Percentiles rank a stretch among this genome's conserved stretches.
phyloP scores from a whole-genome alignment of 1,284 basidiomycete species.

The Gymnopus androsaceus region DNA sequence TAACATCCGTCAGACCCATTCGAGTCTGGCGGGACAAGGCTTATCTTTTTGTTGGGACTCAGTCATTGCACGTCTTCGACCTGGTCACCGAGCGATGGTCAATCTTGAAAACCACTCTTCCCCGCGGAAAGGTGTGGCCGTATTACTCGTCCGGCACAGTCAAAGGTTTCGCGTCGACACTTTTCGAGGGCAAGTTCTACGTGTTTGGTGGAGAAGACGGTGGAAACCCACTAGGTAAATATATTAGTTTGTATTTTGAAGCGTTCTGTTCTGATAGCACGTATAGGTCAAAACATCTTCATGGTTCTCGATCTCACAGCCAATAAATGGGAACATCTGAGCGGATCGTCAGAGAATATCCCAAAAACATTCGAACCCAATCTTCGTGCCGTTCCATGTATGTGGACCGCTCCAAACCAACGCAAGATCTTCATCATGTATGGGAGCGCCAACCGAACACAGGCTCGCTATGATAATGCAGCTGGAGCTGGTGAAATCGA shows the following conservation, averaged over 20 bases:
- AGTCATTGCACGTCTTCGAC: slow-evolving; percentile 9
- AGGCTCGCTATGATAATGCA: background rate
- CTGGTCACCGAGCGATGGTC: slow-evolving; percentile 8
- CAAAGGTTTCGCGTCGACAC: background rate
- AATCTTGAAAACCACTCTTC: background rate
- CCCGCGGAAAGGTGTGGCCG: slow-evolving; percentile 1
- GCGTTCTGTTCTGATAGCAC: background rate
- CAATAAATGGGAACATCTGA: slow-evolving; percentile 14
- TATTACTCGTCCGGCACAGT: background rate
- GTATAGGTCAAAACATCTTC: slow-evolving; percentile 15
- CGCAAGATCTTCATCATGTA: slow-evolving; percentile 14
- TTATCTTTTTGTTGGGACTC: slow-evolving; percentile 5
- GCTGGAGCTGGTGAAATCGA: slow-evolving; percentile 9
- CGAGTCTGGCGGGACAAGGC: slow-evolving; percentile 10
- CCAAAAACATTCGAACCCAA: slow-evolving; percentile 12
- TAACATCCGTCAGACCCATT: slow-evolving; percentile 3
- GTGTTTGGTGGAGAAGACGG: slow-evolving; percentile 16
- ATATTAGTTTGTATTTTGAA: background rate
- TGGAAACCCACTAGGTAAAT: slow-evolving; percentile 5
- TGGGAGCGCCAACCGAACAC: slow-evolving; percentile 13
- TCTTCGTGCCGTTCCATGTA: slow-evolving; percentile 9
- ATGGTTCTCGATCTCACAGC: slow-evolving; percentile 16
- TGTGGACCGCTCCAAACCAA: slow-evolving; percentile 14
- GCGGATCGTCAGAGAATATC: slow-evolving; percentile 8
- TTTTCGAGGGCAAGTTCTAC: slow-evolving; percentile 15